A percentile compares a stretch with the other conserved stretches of the same genome.
Conservation (phyloP, 2,329 filamentous ascomycete genomes). For the Aspergillus thermomutatus region DNA sequence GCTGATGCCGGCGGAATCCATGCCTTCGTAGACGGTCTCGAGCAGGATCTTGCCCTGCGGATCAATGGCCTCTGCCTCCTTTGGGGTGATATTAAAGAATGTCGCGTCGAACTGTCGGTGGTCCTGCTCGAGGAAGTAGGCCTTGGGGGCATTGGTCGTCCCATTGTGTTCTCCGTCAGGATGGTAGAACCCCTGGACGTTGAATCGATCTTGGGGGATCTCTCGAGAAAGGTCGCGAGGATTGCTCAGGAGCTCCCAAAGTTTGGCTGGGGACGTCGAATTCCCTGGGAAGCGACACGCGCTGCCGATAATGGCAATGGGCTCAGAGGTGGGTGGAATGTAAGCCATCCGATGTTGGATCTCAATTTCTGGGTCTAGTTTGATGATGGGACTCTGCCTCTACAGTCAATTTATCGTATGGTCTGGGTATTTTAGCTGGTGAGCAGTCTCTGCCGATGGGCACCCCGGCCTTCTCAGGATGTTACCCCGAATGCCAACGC, state of each 20-base stretch:
- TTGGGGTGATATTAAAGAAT: constrained; percentile 6
- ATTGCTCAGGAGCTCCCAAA: constrained; percentile 9
- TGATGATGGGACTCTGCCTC: too few relatives aligned
- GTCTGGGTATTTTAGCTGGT: too few relatives aligned
- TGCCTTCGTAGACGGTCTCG: constrained; percentile 8
- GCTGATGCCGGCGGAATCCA: not conserved
- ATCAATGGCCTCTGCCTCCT: constrained; percentile 11
- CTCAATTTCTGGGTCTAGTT: too few relatives aligned
- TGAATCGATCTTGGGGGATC: constrained; percentile 2
- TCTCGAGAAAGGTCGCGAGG: not conserved
- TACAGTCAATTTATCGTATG: too few relatives aligned
- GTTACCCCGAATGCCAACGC: too few relatives aligned
- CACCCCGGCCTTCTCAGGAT: too few relatives aligned
- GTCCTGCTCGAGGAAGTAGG: constrained; percentile 3
- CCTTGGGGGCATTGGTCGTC: not conserved
- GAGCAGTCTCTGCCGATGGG: too few relatives aligned
- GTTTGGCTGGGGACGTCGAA: not conserved
- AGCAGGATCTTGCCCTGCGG: constrained; percentile 8
- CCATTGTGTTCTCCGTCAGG: constrained; percentile 1
- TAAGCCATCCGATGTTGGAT: too few relatives aligned
- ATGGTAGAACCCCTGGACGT: constrained; percentile 2
- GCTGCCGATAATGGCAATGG: constrained; percentile 12
- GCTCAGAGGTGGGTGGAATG: too few relatives aligned
- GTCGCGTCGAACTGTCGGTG: constrained; percentile 1
- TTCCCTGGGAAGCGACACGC: constrained; percentile 10